Percentiles rank a stretch among this genome's conserved stretches.
Conservation (phyloP, 164 flowering plant genomes). For the Tinospora cordifolia region DNA sequence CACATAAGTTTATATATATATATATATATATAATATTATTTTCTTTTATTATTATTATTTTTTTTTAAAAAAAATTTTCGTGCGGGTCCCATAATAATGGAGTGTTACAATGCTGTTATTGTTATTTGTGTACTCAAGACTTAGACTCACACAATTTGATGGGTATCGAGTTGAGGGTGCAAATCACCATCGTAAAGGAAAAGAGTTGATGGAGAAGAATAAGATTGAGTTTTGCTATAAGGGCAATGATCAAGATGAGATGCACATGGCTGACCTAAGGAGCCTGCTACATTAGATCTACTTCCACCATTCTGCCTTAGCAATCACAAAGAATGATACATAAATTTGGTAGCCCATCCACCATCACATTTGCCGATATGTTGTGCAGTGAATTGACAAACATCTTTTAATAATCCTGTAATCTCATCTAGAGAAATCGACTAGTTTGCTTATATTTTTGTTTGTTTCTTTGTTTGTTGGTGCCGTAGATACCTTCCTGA, state of each 20-base stretch:
- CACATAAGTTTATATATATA: too few relatives aligned
- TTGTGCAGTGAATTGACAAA: neutral
- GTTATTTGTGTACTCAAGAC: too few relatives aligned
- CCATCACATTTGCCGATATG: neutral
- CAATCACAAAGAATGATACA: neutral
- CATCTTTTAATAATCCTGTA: neutral
- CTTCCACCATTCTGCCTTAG: too few relatives aligned
- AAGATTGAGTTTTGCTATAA: neutral
- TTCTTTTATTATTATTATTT: too few relatives aligned
- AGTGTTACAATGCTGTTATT: too few relatives aligned
- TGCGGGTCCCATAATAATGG: too few relatives aligned
- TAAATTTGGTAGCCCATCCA: neutral
- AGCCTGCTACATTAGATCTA: neutral
- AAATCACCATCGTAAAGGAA: neutral
- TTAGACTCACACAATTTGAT: neutral
- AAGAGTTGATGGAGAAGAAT: neutral
- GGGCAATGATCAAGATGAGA: neutral
- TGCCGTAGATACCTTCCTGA: slow-evolving; percentile 54
- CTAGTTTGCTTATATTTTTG: neutral
- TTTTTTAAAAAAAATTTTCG: too few relatives aligned
- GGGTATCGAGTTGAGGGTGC: neutral
- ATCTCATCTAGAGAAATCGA: neutral
- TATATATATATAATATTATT: too few relatives aligned
- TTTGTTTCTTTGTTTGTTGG: slow-evolving; percentile 6
- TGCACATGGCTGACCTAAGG: neutral